Evolutionary conservation across 306 rosid genomes (phyloP), one percentile per base, ranked within the genome.

Genomic region (Arachis stenosperma): DNA sequence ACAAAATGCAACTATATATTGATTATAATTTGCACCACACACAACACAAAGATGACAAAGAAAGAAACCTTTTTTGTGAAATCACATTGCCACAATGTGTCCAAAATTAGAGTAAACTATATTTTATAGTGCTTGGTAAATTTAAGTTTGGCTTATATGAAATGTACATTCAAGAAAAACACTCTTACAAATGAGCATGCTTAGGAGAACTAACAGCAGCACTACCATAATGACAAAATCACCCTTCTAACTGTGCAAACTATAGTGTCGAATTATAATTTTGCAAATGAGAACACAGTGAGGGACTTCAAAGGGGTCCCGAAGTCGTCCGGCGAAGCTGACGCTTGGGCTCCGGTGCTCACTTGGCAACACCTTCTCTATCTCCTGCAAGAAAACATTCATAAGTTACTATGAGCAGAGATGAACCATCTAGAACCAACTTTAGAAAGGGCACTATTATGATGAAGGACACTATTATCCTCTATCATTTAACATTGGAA

Each of bases 311-410:
- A 60, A 82, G 68, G 37, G 86, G 68, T 37, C 82, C 78, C 48
- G 86, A 85, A 78, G 84, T 73, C 53, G 89, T 79, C 74, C 89
- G 62, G 67, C 89, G 84, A 73, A 79, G 89, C 74, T 85, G 81
- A 68, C 65, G 81, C 81, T 82, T 82, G 30, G 81, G 70, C 1
- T 85, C 89, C 22, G 76, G 75, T 13, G 88, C 14, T 12, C 78
- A 61, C 42, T 64, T 14, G 82, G 86, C 69, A 85, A 27, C 6
- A 22, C 81, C 46, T 37, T 75, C 76, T 82, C 86, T 46, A 72
- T 77, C 78, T 85, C 84, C 89, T 85, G 82, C 70, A 73, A 65
- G 52, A 54, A 64, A 63, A 72, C 36, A 76, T 79, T 75, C 61
- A 48, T 58, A 12, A 64, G 51, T 71, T 62, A 70, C 70, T 48